Base-by-base conservation (phyloP, 441 rosid genomes). In the Erysimum pusillum region DNA sequence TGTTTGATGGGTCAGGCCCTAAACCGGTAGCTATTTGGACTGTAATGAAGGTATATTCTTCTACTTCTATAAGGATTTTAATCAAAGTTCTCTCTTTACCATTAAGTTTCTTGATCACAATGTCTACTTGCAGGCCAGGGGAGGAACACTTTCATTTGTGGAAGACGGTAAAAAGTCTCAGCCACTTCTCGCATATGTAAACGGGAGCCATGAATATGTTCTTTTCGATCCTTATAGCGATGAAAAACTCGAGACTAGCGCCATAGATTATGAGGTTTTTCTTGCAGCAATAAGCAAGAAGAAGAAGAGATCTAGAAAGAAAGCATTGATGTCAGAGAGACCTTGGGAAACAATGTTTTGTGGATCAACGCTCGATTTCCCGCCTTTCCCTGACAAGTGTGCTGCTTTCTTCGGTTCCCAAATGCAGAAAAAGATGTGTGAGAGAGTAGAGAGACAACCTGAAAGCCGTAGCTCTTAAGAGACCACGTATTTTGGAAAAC, bases 311-410 rank as follows among this genome's bases (percentile, higher is more conserved):
- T 22, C 72, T 9, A 31, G 62, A 38, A 53, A 38, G 49, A 39
- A 53, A 68, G 28, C 62, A 25, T 53, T 28, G 51, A 66, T 66
- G 41, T 82, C 88, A 0, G 92, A 82, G 75, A 90, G 85, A 81
- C 85, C 89, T 9, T 90, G 93, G 93, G 90, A 89, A 69, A 84
- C 83, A 32, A 84, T 85, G 59, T 90, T 88, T 84, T 79, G 87
- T 10, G 89, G 97, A 8, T 73, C 95, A 4, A 88, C 94, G 5
- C 91, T 91, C 79, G 86, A 79, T 71, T 91, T 90, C 77, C 96
- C 97, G 11, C 95, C 96, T 51, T 67, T 20, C 5, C 71, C 38
- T 0, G 72, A 67, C 9, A 22, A 9, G 61, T 67, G 72, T 38
- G 14, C 48, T 67, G 46, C 48, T 52, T 36, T 51, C 61, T 67